phyloP scores from a whole-genome alignment of 129 eudicot genomes.

The Ambrosia artemisiifolia region DNA sequence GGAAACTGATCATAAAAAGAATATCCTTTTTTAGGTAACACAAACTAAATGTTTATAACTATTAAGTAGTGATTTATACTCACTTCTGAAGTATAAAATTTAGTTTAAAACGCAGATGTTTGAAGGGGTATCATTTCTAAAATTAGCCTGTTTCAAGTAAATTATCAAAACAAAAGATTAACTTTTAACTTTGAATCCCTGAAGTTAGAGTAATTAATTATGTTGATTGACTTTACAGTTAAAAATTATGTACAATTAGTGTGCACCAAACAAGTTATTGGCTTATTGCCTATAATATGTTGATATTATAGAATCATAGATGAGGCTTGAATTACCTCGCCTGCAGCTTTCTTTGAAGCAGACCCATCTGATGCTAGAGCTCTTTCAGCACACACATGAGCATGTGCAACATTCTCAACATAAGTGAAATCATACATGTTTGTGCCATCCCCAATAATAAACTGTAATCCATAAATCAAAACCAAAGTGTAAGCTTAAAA shows the following conservation, averaged over 20 bases:
- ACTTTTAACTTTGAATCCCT: background rate
- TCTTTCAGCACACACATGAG: constrained; percentile 98
- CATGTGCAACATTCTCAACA: constrained; percentile 98
- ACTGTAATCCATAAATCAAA: constrained; percentile 47
- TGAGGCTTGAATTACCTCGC: constrained; percentile 51
- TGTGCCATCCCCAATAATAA: constrained; percentile 86
- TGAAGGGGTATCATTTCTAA: constrained; percentile 4
- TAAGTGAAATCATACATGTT: constrained; percentile 94
- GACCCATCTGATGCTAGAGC: constrained; percentile 82
- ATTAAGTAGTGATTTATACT: background rate
- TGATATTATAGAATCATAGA: background rate
- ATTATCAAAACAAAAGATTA: background rate
- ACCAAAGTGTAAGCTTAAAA: background rate
- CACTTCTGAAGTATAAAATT: background rate
- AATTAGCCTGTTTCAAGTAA: background rate
- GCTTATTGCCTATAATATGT: background rate
- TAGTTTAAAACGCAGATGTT: background rate
- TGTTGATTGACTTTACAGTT: background rate
- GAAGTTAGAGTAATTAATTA: constrained; percentile 1
- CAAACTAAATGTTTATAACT: background rate
- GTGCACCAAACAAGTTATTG: constrained; percentile 4
- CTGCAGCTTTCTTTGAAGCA: constrained; percentile 82
- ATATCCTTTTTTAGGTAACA: background rate
- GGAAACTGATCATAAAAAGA: background rate
- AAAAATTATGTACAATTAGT: background rate